Percentiles rank a stretch among this genome's conserved stretches.
Conservation (phyloP, 352 stramenopile genomes). For the Phytophthora boehmeriae region DNA sequence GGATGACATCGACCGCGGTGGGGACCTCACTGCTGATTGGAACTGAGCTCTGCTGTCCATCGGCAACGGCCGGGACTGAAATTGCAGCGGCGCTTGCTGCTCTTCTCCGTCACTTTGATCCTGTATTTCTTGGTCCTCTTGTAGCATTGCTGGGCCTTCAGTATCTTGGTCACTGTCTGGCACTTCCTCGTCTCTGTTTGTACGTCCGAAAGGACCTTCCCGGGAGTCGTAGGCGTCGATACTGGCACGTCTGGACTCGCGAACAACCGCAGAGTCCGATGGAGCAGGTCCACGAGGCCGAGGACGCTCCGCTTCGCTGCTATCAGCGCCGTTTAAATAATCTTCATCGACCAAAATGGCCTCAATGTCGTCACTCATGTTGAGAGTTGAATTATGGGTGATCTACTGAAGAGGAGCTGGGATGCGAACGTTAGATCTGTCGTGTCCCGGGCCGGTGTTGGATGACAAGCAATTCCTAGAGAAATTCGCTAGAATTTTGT, state of each 20-base stretch:
- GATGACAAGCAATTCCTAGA: too few species aligned
- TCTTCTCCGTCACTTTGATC: constrained; percentile 16
- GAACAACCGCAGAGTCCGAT: constrained; percentile 4
- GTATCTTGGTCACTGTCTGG: constrained; percentile 27
- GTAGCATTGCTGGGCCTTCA: constrained; percentile 2
- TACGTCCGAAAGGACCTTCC: constrained; percentile 25
- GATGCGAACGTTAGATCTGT: neutral
- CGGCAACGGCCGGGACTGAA: constrained; percentile 10
- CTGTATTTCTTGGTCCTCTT: constrained; percentile 19
- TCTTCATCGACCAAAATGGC: constrained; percentile 40
- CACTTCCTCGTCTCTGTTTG: constrained; percentile 19
- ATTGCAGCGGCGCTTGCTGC: constrained; percentile 11
- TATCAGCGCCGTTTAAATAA: constrained; percentile 25
- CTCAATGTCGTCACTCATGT: constrained; percentile 35
- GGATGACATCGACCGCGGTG: constrained; percentile 26
- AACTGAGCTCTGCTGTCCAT: constrained; percentile 7
- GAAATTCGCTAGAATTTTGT: too few species aligned
- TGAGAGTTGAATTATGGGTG: neutral
- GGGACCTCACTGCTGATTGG: constrained; percentile 26
- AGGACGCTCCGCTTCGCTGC: constrained; percentile 14
- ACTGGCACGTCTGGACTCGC: constrained; percentile 30
- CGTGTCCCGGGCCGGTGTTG: neutral
- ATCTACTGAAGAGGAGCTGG: neutral
- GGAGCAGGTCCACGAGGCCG: neutral
- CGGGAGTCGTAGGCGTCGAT: constrained; percentile 42